These are phyloP conservation scores for Spergularia azorica DNA, from an alignment of 179 eudicot species.

Conservation along the genomic window DNA sequence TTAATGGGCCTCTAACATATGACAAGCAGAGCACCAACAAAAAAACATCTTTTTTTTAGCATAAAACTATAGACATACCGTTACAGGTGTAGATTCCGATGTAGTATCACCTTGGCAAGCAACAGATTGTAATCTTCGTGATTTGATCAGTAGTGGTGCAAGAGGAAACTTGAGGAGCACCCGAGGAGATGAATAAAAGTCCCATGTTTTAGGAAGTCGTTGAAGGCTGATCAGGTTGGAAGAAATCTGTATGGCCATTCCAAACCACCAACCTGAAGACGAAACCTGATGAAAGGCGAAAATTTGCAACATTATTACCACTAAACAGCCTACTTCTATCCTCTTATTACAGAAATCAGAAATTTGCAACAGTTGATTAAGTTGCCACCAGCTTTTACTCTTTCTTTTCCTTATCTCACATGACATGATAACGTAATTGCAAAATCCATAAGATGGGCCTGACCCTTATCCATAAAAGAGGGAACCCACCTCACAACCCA, in stretches of 20 bases:
- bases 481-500: too few species aligned
- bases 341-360: too few species aligned
- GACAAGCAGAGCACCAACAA: neutral
- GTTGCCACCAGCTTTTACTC: too few species aligned
- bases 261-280: neutral
- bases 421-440: too few species aligned
- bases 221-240: slow-evolving; percentile 13
- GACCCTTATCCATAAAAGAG: too few species aligned
- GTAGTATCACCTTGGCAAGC: slow-evolving; percentile 41
- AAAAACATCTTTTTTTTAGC: neutral
- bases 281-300: neutral
- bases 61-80: slow-evolving; percentile 19
- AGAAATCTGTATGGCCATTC: slow-evolving; percentile 29
- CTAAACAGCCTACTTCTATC: too few species aligned
- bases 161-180: neutral
- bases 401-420: too few species aligned
- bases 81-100: slow-evolving; percentile 25
- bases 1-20: too few species aligned
- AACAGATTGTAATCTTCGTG: slow-evolving; percentile 31
- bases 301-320: neutral
- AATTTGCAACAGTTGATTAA: too few species aligned
- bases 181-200: slow-evolving; percentile 6
- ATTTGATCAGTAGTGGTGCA: slow-evolving; percentile 13
- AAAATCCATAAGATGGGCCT: too few species aligned
- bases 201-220: slow-evolving; percentile 3